These are phyloP conservation scores for Lactarius hatsudake DNA, from an alignment of 768 basidiomycete genomes.

Conservation along the genomic window DNA sequence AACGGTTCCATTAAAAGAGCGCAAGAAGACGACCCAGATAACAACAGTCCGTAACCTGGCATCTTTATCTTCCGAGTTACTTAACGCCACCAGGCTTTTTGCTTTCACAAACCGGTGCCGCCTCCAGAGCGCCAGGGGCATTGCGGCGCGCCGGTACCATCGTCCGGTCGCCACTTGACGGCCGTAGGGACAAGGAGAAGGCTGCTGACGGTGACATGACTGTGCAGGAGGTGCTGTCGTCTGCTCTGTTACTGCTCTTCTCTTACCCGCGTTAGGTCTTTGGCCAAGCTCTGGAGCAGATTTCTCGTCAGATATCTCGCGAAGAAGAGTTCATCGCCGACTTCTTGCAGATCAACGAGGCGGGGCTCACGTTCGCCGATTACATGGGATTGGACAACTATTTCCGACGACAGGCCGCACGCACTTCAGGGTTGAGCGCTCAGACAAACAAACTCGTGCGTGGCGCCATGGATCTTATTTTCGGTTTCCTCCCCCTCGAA, in stretches of 20 bases:
- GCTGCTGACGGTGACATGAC: slow-evolving; percentile 56
- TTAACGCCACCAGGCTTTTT: slow-evolving; percentile 26
- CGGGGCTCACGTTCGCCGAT: slow-evolving; percentile 89
- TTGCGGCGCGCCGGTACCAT: slow-evolving; percentile 84
- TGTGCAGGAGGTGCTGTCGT: slow-evolving; percentile 63
- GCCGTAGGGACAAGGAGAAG: slow-evolving; percentile 53
- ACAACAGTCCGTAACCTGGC: slow-evolving; percentile 1
- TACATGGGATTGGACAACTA: slow-evolving; percentile 93
- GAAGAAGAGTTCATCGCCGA: slow-evolving; percentile 89
- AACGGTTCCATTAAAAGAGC: slow-evolving; percentile 60
- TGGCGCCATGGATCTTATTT: slow-evolving; percentile 91
- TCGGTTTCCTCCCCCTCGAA: slow-evolving; percentile 86
- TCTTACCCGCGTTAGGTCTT: slow-evolving; percentile 55
- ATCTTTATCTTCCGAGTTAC: neutral
- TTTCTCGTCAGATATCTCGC: slow-evolving; percentile 69
- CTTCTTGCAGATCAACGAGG: slow-evolving; percentile 89
- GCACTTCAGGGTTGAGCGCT: slow-evolving; percentile 61
- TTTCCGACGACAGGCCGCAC: slow-evolving; percentile 87
- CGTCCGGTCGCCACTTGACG: slow-evolving; percentile 73
- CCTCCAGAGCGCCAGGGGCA: slow-evolving; percentile 50
- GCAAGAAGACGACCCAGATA: slow-evolving; percentile 72
- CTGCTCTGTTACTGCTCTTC: slow-evolving; percentile 1
- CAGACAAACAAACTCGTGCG: slow-evolving; percentile 77
- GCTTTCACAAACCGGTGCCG: slow-evolving; percentile 38
- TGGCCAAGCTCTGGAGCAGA: slow-evolving; percentile 67